These are phyloP conservation scores for Cryptococcus sp. DNA, from an alignment of 1,284 basidiomycete species.

Conservation along the genomic window DNA sequence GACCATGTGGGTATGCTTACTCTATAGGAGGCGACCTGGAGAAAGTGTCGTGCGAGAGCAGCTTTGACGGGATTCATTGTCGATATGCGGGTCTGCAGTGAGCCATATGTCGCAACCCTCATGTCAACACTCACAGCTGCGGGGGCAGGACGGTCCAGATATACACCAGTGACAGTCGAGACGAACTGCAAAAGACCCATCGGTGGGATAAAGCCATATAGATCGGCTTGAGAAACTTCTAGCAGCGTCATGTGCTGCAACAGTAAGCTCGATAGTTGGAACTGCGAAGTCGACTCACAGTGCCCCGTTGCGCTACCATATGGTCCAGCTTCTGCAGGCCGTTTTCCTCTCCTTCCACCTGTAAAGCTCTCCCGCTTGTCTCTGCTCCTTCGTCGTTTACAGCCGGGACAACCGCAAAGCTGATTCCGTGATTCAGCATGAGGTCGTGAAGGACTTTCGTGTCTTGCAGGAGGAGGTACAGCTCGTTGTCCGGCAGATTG, in stretches of 20 bases:
- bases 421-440: conserved; percentile 6
- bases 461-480: conserved; percentile 17
- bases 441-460: conserved; percentile 7
- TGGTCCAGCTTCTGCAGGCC: conserved; percentile 1
- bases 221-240: conserved; percentile 1
- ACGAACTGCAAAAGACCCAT: conserved; percentile 10
- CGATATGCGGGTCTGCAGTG: too few relatives aligned
- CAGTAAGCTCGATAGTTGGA: not conserved
- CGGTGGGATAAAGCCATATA: conserved; percentile 5
- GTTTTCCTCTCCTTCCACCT: conserved; percentile 7
- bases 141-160: conserved; percentile 11
- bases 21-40: too few relatives aligned
- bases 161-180: conserved; percentile 15
- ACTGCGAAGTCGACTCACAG: conserved; percentile 2
- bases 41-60: too few relatives aligned
- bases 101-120: too few relatives aligned
- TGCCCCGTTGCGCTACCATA: conserved; percentile 1
- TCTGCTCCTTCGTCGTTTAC: not conserved
- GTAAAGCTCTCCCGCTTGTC: conserved; percentile 6
- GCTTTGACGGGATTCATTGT: too few relatives aligned
- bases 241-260: not conserved
- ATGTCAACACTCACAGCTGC: too few relatives aligned
- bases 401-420: conserved; percentile 11
- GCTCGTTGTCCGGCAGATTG: conserved; percentile 14
- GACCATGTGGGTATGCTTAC: too few relatives aligned